Evolutionary conservation across 2,329 filamentous ascomycete genomes (phyloP).

Genomic region (Hypoxylon sp.): DNA sequence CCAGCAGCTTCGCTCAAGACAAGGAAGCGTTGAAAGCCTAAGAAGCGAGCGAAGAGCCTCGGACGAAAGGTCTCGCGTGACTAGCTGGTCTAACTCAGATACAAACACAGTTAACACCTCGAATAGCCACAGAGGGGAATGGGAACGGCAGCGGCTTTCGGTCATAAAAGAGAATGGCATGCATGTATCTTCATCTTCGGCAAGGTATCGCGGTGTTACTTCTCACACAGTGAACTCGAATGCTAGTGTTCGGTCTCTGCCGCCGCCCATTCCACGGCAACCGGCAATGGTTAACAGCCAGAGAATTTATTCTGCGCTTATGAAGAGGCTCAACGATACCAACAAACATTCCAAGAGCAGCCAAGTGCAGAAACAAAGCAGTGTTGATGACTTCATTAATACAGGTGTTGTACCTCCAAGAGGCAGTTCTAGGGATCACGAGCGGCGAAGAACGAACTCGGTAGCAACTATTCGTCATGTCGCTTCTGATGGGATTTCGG

Average conservation of each 20-base stretch:
- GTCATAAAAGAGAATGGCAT: slow-evolving; percentile 72
- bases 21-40: slow-evolving; percentile 69
- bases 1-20: slow-evolving; percentile 65
- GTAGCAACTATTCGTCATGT: slow-evolving; percentile 51
- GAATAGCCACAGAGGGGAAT: slow-evolving; percentile 58
- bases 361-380: slow-evolving; percentile 46
- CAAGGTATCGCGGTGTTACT: slow-evolving; percentile 49
- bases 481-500: slow-evolving; percentile 43
- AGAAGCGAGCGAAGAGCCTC: slow-evolving; percentile 58
- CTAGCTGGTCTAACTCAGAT: slow-evolving; percentile 79
- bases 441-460: slow-evolving; percentile 15
- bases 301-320: slow-evolving; percentile 75
- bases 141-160: slow-evolving; percentile 72
- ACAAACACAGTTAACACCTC: slow-evolving; percentile 68
- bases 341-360: slow-evolving; percentile 47
- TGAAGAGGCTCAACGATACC: slow-evolving; percentile 67
- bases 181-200: slow-evolving; percentile 60
- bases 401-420: slow-evolving; percentile 41
- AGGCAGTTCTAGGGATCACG: slow-evolving; percentile 42
- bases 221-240: slow-evolving; percentile 47
- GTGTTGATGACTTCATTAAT: slow-evolving; percentile 37
- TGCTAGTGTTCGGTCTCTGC: slow-evolving; percentile 28
- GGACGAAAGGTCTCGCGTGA: slow-evolving; percentile 75
- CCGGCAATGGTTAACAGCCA: slow-evolving; percentile 66
- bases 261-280: slow-evolving; percentile 41